Evolutionary conservation across 176 grass and related monocot genomes (phyloP).

Genomic region (Urochloa ruziziensis): DNA sequence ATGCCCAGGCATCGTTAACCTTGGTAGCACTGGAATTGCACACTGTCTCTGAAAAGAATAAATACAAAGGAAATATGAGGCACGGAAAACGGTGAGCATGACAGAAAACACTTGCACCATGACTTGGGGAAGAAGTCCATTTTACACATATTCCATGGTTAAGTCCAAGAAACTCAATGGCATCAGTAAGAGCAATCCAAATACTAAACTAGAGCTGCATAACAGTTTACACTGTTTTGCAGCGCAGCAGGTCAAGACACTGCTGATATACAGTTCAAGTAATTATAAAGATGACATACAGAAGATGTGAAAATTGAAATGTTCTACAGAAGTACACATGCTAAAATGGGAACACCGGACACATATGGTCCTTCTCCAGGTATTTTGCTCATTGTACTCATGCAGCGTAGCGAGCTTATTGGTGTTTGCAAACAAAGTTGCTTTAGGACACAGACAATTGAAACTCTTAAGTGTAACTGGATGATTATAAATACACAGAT

Average conservation of each 20-base stretch:
- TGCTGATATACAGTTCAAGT: not conserved
- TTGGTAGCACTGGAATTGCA: constrained; percentile 85
- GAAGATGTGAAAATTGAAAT: constrained; percentile 17
- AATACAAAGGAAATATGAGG: constrained; percentile 17
- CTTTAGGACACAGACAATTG: not conserved
- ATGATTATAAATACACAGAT: not conserved
- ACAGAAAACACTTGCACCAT: constrained; percentile 31
- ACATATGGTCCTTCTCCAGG: not conserved
- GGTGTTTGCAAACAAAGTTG: constrained; percentile 1
- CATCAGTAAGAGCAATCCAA: not conserved
- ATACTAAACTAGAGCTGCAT: constrained; percentile 7
- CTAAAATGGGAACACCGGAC: not conserved
- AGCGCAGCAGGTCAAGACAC: not conserved
- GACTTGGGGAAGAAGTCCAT: constrained; percentile 5
- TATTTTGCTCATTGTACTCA: not conserved
- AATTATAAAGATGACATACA: constrained; percentile 1
- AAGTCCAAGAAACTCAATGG: not conserved
- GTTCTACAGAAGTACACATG: not conserved
- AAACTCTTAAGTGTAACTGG: not conserved
- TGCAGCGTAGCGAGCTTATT: constrained; percentile 6
- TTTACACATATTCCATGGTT: not conserved
- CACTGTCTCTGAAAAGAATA: constrained; percentile 66
- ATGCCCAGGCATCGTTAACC: constrained; percentile 97
- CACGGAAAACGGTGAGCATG: not conserved
- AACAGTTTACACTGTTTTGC: constrained; percentile 20